These are phyloP conservation scores for Dothistroma septosporum DNA, from an alignment of 2,329 filamentous ascomycete species.

Conservation along the genomic window DNA sequence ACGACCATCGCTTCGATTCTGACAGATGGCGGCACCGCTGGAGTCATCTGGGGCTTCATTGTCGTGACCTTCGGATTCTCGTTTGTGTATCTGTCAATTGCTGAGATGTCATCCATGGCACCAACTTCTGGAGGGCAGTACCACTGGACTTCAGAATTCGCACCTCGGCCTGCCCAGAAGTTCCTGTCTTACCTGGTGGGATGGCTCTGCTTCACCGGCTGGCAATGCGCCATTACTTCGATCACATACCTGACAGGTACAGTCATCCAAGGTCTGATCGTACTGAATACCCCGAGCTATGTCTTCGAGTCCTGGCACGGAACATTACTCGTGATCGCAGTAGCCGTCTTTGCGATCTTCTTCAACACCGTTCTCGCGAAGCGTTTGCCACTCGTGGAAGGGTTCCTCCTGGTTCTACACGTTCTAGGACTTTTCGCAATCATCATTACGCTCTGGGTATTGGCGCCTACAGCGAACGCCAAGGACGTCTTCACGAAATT, in stretches of 20 bases:
- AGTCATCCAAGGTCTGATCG: slow-evolving; percentile 22
- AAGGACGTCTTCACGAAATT: slow-evolving; percentile 47
- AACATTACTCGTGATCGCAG: slow-evolving; percentile 47
- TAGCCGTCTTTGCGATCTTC: slow-evolving; percentile 35
- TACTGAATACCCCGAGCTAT: slow-evolving; percentile 12
- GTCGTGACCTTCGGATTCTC: slow-evolving; percentile 34
- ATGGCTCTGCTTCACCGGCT: slow-evolving; percentile 22
- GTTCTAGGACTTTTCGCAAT: slow-evolving; percentile 52
- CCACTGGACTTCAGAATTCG: slow-evolving; percentile 38
- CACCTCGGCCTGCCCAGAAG: slow-evolving; percentile 37
- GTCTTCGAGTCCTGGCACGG: slow-evolving; percentile 42
- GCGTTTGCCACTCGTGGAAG: slow-evolving; percentile 46
- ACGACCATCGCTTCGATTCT: slow-evolving; percentile 7
- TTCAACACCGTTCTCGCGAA: slow-evolving; percentile 46
- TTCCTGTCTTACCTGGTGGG: slow-evolving; percentile 40
- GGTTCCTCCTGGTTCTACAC: slow-evolving; percentile 47
- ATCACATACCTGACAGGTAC: slow-evolving; percentile 16
- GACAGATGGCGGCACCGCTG: slow-evolving; percentile 29
- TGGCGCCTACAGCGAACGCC: slow-evolving; percentile 41
- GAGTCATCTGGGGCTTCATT: slow-evolving; percentile 35
- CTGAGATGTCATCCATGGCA: slow-evolving; percentile 36
- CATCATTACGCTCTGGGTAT: slow-evolving; percentile 44
- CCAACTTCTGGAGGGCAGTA: slow-evolving; percentile 32
- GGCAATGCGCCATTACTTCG: slow-evolving; percentile 15
- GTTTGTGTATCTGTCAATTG: slow-evolving; percentile 33